Evolutionary conservation across 2,329 filamentous ascomycete genomes (phyloP).

Genomic region (Cryphonectria nitschkei): DNA sequence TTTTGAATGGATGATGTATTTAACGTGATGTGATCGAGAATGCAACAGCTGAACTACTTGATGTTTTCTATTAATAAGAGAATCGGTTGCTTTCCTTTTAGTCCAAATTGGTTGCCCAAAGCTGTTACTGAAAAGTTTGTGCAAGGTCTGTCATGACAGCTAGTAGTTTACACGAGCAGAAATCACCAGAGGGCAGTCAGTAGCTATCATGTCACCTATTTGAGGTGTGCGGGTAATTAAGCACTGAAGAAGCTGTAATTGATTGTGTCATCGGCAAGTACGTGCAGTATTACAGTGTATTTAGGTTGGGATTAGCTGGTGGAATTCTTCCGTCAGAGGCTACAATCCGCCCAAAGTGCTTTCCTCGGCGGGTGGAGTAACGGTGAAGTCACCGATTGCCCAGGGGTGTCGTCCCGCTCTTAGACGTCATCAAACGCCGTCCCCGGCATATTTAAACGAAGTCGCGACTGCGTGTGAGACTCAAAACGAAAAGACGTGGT

Average conservation of each 20-base stretch:
- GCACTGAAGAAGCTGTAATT: not conserved
- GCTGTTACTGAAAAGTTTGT: not conserved
- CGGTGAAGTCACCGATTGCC: constrained; percentile 21
- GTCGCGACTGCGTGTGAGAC: not conserved
- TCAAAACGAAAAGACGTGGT: not conserved
- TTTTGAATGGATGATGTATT: not conserved
- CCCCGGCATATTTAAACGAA: not conserved
- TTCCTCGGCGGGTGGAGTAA: constrained; percentile 1
- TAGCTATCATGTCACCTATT: not conserved
- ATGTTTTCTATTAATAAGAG: no score
- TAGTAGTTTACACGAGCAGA: not conserved
- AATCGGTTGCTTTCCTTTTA: no score
- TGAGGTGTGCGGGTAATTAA: not conserved
- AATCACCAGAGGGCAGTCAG: not conserved
- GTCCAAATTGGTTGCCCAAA: no score
- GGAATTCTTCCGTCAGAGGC: not conserved
- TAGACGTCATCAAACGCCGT: constrained; percentile 15
- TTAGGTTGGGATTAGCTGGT: not conserved
- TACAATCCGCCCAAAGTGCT: not conserved
- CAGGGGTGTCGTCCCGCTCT: not conserved
- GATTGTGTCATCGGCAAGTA: not conserved
- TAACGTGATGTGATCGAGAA: no score
- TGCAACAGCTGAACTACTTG: no score
- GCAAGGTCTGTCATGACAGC: not conserved
- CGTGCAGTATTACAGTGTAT: not conserved